phyloP scores from a whole-genome alignment of 1,284 basidiomycete genomes.

The Leccinum subrobustum region DNA sequence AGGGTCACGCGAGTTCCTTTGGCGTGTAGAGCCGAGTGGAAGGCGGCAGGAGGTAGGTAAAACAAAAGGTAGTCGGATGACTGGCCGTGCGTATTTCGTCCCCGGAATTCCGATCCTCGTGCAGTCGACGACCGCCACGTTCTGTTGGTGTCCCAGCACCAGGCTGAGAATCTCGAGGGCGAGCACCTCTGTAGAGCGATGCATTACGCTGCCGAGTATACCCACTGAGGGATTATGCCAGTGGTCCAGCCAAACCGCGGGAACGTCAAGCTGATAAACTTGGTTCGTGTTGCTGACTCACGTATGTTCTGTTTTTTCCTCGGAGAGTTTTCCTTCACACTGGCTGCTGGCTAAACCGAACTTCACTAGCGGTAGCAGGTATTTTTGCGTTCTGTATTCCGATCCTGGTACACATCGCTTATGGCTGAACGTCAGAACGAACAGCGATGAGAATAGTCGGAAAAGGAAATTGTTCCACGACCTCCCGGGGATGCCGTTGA shows the following conservation, averaged over 20 bases:
- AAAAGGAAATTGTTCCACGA: conserved; percentile 14
- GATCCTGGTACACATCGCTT: not conserved
- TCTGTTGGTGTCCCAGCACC: conserved; percentile 1
- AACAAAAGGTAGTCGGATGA: conserved; percentile 7
- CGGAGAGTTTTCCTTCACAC: not conserved
- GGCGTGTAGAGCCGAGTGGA: conserved; percentile 3
- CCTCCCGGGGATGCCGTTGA: conserved; percentile 15
- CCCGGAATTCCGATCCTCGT: conserved; percentile 1
- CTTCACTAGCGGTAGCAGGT: conserved; percentile 19
- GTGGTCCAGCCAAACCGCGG: conserved; percentile 22
- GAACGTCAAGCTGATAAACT: conserved; percentile 22
- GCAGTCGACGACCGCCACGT: not conserved
- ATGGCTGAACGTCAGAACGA: not conserved
- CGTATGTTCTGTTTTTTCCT: conserved; percentile 11
- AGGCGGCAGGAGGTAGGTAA: not conserved
- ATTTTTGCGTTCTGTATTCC: conserved; percentile 7
- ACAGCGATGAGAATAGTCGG: conserved; percentile 6
- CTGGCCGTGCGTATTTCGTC: conserved; percentile 10
- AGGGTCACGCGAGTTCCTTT: conserved; percentile 19
- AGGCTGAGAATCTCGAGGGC: conserved; percentile 10
- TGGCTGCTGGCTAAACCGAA: conserved; percentile 8
- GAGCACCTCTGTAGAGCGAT: conserved; percentile 5
- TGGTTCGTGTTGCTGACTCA: not conserved
- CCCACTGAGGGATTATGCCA: conserved; percentile 8
- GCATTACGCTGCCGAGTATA: conserved; percentile 7